Conservation (phyloP, 179 eudicot genomes). For the Silene coronaria region DNA sequence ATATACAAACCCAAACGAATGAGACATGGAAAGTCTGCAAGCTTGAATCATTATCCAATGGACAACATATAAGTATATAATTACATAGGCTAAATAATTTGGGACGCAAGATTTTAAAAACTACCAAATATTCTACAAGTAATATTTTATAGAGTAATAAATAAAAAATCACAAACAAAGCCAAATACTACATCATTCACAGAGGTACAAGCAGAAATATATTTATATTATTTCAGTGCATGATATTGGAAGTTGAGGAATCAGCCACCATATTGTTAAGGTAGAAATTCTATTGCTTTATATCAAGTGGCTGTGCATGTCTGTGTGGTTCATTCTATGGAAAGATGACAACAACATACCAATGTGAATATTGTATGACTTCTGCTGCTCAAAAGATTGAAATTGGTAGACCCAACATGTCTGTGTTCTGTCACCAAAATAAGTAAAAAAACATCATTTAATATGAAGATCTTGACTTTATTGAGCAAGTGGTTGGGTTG, state of each 20-base stretch:
- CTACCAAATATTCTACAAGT: not conserved
- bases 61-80: not conserved
- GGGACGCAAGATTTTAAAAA: not conserved
- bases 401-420: constrained; percentile 98
- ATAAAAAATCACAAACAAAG: not conserved
- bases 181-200: not conserved
- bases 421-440: constrained; percentile 76
- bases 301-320: not conserved
- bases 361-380: constrained; percentile 97
- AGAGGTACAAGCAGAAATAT: not conserved
- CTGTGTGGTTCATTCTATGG: not conserved
- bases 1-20: not conserved
- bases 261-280: not conserved
- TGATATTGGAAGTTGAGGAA: not conserved
- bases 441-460: not conserved
- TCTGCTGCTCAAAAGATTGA: constrained; percentile 97
- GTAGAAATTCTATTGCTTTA: not conserved
- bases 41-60: not conserved
- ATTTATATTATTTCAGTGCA: too few relatives aligned
- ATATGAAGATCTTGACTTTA: not conserved
- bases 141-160: too few relatives aligned
- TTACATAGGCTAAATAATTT: not conserved
- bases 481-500: not conserved
- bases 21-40: not conserved
- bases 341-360: constrained; percentile 40